phyloP scores from a whole-genome alignment of 306 rosid genomes.

The Acacia crassicarpa region DNA sequence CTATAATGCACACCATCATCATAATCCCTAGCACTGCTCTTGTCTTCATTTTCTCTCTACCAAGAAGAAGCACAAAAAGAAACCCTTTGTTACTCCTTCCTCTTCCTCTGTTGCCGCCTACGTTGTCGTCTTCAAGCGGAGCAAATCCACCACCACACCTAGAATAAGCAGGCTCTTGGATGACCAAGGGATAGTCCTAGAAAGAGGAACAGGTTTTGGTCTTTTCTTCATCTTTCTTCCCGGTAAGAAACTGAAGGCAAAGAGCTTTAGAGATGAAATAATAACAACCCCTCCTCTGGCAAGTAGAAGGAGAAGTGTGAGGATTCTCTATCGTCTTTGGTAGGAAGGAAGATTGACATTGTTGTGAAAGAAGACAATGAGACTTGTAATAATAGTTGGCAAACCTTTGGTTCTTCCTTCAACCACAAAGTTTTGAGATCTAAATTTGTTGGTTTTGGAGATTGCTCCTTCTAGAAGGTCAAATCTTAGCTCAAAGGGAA shows the following conservation, averaged over 20 bases:
- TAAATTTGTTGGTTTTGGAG: constrained; percentile 94
- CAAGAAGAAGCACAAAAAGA: constrained; percentile 64
- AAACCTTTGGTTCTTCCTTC: constrained; percentile 46
- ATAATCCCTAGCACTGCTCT: constrained; percentile 20
- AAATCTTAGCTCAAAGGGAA: constrained; percentile 91
- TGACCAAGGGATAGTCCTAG: constrained; percentile 50
- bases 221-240: constrained; percentile 70
- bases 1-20: no score
- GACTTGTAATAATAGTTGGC: neutral
- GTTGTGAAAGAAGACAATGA: constrained; percentile 45
- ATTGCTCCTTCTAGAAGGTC: constrained; percentile 81
- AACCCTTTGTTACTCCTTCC: constrained; percentile 17
- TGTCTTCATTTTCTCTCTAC: constrained; percentile 67
- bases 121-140: constrained; percentile 56
- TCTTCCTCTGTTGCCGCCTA: constrained; percentile 18
- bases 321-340: neutral
- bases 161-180: constrained; percentile 42
- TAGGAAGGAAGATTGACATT: constrained; percentile 25
- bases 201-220: constrained; percentile 78
- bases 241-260: neutral
- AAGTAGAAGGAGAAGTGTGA: constrained; percentile 16
- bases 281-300: neutral
- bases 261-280: constrained; percentile 30
- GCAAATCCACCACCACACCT: constrained; percentile 79
- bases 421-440: constrained; percentile 91